phyloP scores from a whole-genome alignment of 1,139 yeast genomes.

The Candida mesenterica region DNA sequence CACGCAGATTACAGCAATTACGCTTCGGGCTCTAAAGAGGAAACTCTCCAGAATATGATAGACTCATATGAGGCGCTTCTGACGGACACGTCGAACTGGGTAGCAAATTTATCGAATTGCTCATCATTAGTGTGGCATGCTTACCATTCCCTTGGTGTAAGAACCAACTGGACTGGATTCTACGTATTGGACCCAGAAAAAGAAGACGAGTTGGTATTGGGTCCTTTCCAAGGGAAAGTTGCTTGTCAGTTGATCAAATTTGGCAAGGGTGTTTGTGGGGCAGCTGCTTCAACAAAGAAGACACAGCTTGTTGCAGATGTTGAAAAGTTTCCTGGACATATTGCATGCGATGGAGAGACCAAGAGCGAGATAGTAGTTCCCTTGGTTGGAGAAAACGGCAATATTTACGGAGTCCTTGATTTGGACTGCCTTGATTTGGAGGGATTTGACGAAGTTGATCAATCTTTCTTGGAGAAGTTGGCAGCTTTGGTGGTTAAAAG shows the following conservation, averaged over 20 bases:
- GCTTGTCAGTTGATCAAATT: conserved; percentile 82
- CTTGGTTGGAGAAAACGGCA: conserved; percentile 41
- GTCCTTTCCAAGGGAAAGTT: conserved; percentile 96
- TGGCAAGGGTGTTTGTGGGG: conserved; percentile 92
- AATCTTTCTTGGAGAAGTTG: conserved; percentile 56
- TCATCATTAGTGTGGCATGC: conserved; percentile 88
- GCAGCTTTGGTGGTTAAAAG: conserved; percentile 50
- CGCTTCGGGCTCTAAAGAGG: conserved; percentile 42
- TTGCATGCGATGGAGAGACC: conserved; percentile 96
- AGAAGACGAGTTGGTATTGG: conserved; percentile 59
- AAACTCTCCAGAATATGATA: conserved; percentile 57
- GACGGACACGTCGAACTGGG: conserved; percentile 72
- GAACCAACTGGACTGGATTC: conserved; percentile 93
- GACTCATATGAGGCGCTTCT: conserved; percentile 66
- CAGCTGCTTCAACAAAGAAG: conserved; percentile 56
- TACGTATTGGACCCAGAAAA: conserved; percentile 51
- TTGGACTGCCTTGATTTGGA: conserved; percentile 66
- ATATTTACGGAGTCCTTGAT: conserved; percentile 74
- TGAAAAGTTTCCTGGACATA: conserved; percentile 80
- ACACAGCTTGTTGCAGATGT: conserved; percentile 83
- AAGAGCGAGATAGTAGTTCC: conserved; percentile 93
- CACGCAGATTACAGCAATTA: conserved; percentile 72
- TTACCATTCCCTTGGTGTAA: conserved; percentile 55
- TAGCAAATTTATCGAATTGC: conserved; percentile 82
- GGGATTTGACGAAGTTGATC: conserved; percentile 70